phyloP scores from a whole-genome alignment of 345 rosid species.

The Triadica sebifera region DNA sequence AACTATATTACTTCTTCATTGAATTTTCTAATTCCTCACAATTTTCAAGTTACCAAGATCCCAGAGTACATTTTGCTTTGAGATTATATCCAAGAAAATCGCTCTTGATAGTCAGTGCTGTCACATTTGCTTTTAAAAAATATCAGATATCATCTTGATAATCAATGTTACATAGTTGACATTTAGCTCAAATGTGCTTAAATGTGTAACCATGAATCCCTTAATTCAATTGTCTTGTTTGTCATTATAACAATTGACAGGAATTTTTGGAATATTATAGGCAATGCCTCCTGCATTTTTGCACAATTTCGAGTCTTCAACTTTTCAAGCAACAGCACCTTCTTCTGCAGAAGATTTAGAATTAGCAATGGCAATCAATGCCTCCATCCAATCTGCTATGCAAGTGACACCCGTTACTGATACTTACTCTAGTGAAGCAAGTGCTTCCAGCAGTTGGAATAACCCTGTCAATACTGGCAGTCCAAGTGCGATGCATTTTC shows the following conservation, averaged over 20 bases:
- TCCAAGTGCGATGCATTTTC: conserved; percentile 21
- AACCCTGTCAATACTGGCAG: conserved; percentile 16
- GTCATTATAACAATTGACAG: not conserved
- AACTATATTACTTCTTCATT: not conserved
- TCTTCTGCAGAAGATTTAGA: conserved; percentile 55
- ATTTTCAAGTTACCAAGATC: not conserved
- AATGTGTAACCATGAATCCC: not conserved
- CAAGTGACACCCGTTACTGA: conserved; percentile 35
- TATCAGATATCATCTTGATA: not conserved
- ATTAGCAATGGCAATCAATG: conserved; percentile 70
- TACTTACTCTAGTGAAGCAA: conserved; percentile 38
- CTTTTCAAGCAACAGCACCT: conserved; percentile 67
- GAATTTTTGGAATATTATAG: conserved; percentile 37
- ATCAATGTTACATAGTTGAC: too few relatives aligned
- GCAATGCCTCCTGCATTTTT: conserved; percentile 61
- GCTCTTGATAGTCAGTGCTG: not conserved
- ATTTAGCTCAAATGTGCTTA: not conserved
- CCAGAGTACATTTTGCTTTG: not conserved
- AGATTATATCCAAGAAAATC: not conserved
- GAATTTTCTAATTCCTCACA: not conserved
- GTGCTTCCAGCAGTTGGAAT: conserved; percentile 45
- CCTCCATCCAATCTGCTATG: conserved; percentile 65
- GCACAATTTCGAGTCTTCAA: conserved; percentile 35
- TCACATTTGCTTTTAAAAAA: too few relatives aligned
- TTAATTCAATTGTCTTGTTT: not conserved